phyloP scores from a whole-genome alignment of 208 protist genomes.

The Leishmania gerbilli region DNA sequence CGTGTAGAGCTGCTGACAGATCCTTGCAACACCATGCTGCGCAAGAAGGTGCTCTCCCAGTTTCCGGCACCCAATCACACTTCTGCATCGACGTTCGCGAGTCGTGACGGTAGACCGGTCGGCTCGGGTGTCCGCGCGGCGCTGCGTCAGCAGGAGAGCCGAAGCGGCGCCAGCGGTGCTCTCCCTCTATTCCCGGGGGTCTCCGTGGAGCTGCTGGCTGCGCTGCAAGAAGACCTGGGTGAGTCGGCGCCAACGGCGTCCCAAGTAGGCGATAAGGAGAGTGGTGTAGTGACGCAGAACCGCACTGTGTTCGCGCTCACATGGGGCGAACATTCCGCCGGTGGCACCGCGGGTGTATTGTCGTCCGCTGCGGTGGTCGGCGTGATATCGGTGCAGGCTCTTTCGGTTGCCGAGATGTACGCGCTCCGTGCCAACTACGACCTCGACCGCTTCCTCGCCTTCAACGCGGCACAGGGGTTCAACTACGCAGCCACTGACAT shows the following conservation, averaged over 20 bases:
- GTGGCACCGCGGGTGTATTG: neutral
- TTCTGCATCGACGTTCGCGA: slow-evolving; percentile 2
- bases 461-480: slow-evolving; percentile 54
- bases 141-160: slow-evolving; percentile 24
- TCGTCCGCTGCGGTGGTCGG: slow-evolving; percentile 41
- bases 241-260: neutral
- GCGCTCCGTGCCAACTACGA: slow-evolving; percentile 87
- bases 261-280: neutral
- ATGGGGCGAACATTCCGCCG: slow-evolving; percentile 9
- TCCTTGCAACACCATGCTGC: slow-evolving; percentile 13
- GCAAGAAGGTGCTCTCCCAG: slow-evolving; percentile 20
- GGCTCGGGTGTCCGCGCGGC: slow-evolving; percentile 27
- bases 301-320: slow-evolving; percentile 38
- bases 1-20: slow-evolving; percentile 18
- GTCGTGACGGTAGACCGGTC: neutral
- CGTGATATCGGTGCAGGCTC: slow-evolving; percentile 52
- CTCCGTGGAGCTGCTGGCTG: slow-evolving; percentile 23
- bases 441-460: slow-evolving; percentile 79
- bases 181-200: slow-evolving; percentile 22
- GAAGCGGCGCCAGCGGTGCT: neutral
- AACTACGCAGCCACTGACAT: slow-evolving; percentile 81
- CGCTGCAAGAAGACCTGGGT: slow-evolving; percentile 34
- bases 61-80: neutral
- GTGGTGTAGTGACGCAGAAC: slow-evolving; percentile 1
- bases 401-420: slow-evolving; percentile 75